Evolutionary conservation across 1,139 yeast species (phyloP), one percentile per base, ranked within the genome.

Genomic region (Hemisphaericaspora xylanilytica): DNA sequence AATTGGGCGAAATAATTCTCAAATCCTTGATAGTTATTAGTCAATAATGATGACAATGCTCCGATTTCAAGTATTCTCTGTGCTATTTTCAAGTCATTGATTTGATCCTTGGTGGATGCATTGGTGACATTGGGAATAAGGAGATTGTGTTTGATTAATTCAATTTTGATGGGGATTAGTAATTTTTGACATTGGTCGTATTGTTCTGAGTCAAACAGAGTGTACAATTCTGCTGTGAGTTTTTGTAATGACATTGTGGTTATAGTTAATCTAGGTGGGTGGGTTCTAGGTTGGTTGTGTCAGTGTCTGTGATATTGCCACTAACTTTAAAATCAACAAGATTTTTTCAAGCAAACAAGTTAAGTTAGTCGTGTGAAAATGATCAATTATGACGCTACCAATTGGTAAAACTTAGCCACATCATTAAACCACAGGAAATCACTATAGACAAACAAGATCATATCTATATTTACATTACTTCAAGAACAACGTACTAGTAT

Each of bases 41-140:
- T 62, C 49, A 83, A 80, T 46, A 92, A 78, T 36, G 89, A 75
- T 12, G 86, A 75, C 45, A 90, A 69, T 0, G 95, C 94, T 11
- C 96, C 97, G 45, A 89, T 80, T 60, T 90, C 97, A 38, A 92
- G 69, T 37, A 90, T 84, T 38, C 85, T 78, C 53, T 94, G 81
- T 9, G 95, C 81, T 35, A 89, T 85, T 46, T 76, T 72, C 47
- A 88, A 72, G 63, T 90, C 97, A 44, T 78, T 78, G 37, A 80
- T 58, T 58, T 60, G 68, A 56, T 66, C 77, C 51, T 51, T 61
- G 48, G 62, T 62, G 42, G 59, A 54, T 21, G 72, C 59, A 41
- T 62, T 64, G 34, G 61, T 42, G 3, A 66, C 47, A 35, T 75
- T 62, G n/a, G 97, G 97, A 31, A 89, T 79, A 45, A 92, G 74